Evolutionary conservation across 2,329 filamentous ascomycete genomes (phyloP).

Genomic region (Bipolaris gigantea): DNA sequence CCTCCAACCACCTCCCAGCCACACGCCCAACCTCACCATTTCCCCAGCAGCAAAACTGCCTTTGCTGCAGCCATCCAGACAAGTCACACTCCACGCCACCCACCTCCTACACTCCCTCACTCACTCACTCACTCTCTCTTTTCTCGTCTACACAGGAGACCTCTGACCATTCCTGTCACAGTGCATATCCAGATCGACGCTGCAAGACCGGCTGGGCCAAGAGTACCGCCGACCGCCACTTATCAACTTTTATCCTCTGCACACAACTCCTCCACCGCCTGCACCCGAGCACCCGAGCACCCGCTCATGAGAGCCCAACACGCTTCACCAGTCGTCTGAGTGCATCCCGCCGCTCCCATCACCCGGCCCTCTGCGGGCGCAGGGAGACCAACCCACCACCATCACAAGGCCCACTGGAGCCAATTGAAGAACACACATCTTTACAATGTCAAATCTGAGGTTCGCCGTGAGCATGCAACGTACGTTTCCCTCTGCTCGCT

Average conservation of each 20-base stretch:
- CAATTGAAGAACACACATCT: constrained; percentile 28
- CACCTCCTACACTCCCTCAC: constrained; percentile 17
- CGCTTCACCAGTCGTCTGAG: constrained; percentile 25
- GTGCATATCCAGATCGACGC: constrained; percentile 36
- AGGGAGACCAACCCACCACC: constrained; percentile 26
- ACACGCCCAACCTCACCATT: constrained; percentile 40
- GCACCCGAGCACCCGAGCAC: constrained; percentile 22
- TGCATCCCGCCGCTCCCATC: constrained; percentile 37
- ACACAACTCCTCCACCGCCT: constrained; percentile 26
- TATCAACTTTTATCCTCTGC: constrained; percentile 22
- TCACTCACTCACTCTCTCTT: not conserved
- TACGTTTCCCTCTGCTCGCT: constrained; percentile 28
- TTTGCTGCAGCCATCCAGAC: constrained; percentile 32
- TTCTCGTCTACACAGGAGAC: constrained; percentile 23
- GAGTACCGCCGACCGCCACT: constrained; percentile 22
- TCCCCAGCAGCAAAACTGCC: constrained; percentile 39
- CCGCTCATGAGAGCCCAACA: constrained; percentile 19
- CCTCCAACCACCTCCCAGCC: constrained; percentile 26
- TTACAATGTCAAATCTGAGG: constrained; percentile 52
- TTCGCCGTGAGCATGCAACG: constrained; percentile 57
- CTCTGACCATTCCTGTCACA: constrained; percentile 39
- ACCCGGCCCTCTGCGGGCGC: constrained; percentile 49
- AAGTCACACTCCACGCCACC: constrained; percentile 40
- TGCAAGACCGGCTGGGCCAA: constrained; percentile 31
- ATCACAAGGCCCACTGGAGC: constrained; percentile 24